Percentiles rank a stretch among this genome's conserved stretches.
These are phyloP conservation scores for Eucalyptus marginata DNA, from an alignment of 345 rosid genomes.

Conservation along the genomic window DNA sequence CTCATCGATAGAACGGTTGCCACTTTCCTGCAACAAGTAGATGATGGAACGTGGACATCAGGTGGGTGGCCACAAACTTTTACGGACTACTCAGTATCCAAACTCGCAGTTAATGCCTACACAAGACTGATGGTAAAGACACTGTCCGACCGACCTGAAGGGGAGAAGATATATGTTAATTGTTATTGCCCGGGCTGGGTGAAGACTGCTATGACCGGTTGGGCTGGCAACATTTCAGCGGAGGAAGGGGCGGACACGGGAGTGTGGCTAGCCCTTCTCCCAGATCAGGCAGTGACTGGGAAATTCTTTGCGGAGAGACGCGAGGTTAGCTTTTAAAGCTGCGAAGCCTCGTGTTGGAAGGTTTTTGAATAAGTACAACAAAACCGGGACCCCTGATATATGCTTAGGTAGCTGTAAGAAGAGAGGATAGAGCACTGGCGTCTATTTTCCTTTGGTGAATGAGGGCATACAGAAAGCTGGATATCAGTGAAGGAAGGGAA, in stretches of 20 bases:
- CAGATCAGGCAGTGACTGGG: slow-evolving; percentile 62
- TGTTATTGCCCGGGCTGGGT: slow-evolving; percentile 99
- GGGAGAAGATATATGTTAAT: slow-evolving; percentile 63
- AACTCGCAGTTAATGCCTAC: slow-evolving; percentile 78
- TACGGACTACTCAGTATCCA: slow-evolving; percentile 83
- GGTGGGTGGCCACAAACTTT: slow-evolving; percentile 86
- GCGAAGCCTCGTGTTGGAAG: neutral
- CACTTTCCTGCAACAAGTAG: slow-evolving; percentile 68
- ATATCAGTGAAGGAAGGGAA: neutral
- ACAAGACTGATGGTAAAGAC: slow-evolving; percentile 59
- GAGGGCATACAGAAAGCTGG: neutral
- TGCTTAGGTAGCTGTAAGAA: neutral
- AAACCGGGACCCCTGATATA: neutral
- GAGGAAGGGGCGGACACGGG: slow-evolving; percentile 91
- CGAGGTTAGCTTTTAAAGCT: slow-evolving; percentile 49
- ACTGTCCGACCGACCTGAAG: slow-evolving; percentile 56
- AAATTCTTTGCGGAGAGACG: slow-evolving; percentile 94
- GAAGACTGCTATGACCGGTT: slow-evolving; percentile 92
- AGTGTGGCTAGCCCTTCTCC: slow-evolving; percentile 87
- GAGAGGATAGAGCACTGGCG: neutral
- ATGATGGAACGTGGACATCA: slow-evolving; percentile 60
- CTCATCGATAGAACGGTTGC: slow-evolving; percentile 40
- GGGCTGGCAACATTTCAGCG: slow-evolving; percentile 78
- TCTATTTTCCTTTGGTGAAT: neutral
- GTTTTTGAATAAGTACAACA: neutral